Conservation (phyloP, 306 rosid species). For the Alnus rubra region DNA sequence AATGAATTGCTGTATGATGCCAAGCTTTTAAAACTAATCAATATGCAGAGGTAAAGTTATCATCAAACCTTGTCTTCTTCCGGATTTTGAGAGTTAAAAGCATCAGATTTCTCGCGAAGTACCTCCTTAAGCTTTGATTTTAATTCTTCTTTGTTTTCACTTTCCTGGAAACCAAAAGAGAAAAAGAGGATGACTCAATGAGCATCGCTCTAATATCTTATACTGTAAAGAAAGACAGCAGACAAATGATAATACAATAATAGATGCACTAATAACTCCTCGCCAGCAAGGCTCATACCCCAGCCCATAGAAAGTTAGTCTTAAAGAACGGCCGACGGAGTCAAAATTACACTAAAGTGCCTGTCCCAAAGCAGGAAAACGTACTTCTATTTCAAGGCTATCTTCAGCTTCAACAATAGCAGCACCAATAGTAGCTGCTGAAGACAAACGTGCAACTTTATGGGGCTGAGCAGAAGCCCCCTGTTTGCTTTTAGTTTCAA, state of each 20-base stretch:
- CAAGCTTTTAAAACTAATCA: neutral
- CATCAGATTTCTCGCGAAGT: conserved; percentile 88
- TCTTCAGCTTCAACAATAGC: conserved; percentile 94
- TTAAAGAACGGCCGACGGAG: conserved; percentile 27
- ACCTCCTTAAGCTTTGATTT: conserved; percentile 72
- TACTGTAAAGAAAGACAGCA: conserved; percentile 4
- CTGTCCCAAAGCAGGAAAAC: conserved; percentile 54
- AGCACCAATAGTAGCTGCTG: conserved; percentile 66
- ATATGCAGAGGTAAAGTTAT: conserved; percentile 1
- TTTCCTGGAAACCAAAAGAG: conserved; percentile 40
- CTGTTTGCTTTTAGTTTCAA: conserved; percentile 27
- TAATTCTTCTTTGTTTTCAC: conserved; percentile 81
- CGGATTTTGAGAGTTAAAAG: conserved; percentile 59
- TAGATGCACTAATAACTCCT: conserved; percentile 26
- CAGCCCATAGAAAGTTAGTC: conserved; percentile 37
- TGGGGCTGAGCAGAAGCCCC: conserved; percentile 35
- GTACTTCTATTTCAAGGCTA: conserved; percentile 74
- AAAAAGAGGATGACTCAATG: conserved; percentile 6
- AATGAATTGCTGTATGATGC: conserved; percentile 1
- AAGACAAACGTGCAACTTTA: conserved; percentile 60
- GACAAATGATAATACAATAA: neutral
- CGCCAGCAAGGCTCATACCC: conserved; percentile 46
- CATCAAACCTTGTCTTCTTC: conserved; percentile 76
- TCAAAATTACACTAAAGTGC: conserved; percentile 32
- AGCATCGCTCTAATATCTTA: conserved; percentile 12